Conservation (phyloP, 257 asterid species). For the Solanum dulcamara region DNA sequence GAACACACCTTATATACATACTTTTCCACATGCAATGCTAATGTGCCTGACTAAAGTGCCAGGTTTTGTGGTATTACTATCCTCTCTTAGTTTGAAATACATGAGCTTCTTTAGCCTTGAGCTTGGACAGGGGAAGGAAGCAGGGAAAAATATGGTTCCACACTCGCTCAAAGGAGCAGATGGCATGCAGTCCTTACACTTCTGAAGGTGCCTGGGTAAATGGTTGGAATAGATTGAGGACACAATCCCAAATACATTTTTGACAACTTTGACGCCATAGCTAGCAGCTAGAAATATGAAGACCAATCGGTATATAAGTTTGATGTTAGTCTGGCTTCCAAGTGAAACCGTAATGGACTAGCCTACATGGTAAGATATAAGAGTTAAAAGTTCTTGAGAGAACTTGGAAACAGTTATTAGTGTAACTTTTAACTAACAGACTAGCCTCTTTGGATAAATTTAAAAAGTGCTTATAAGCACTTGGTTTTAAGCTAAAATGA, state of each 20-base stretch:
- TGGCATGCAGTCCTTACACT: not conserved
- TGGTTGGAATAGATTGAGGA: not conserved
- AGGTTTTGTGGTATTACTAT: not conserved
- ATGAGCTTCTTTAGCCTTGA: not conserved
- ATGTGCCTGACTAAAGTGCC: not conserved
- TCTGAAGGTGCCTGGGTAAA: not conserved
- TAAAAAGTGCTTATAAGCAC: too few relatives aligned
- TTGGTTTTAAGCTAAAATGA: too few relatives aligned
- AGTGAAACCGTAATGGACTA: not conserved
- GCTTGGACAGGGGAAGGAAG: not conserved
- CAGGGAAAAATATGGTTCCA: not conserved
- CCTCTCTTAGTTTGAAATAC: not conserved
- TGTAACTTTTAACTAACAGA: not conserved
- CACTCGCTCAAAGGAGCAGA: not conserved
- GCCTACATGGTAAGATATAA: not conserved
- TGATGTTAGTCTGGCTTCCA: not conserved
- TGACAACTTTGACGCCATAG: not conserved
- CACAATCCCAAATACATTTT: not conserved
- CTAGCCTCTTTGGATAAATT: too few relatives aligned
- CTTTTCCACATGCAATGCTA: not conserved
- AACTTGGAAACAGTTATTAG: not conserved
- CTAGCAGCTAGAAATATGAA: not conserved
- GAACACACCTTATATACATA: not conserved
- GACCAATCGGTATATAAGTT: not conserved
- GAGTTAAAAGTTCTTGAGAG: not conserved